Conservation (phyloP, 352 stramenopile species). For the Globisporangium irregulare region DNA sequence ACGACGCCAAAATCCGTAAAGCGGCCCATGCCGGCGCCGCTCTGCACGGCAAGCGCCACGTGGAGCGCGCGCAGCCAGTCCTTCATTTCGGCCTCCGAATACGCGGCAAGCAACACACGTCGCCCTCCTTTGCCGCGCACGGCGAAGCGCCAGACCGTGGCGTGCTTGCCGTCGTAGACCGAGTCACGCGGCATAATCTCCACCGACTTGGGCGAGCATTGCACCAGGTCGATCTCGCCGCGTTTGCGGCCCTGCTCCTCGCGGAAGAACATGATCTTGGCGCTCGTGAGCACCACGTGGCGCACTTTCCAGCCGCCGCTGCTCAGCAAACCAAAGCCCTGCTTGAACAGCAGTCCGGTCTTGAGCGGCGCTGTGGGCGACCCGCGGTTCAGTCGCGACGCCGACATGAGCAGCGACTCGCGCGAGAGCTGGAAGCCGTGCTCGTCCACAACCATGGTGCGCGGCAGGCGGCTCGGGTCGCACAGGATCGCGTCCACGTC, state of each 20-base stretch:
- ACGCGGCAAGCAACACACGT: conserved; percentile 69
- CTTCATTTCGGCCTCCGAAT: conserved; percentile 83
- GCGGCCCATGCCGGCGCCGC: conserved; percentile 39
- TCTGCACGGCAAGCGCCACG: conserved; percentile 60
- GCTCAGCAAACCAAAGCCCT: conserved; percentile 52
- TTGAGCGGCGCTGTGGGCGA: conserved; percentile 46
- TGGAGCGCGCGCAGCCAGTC: conserved; percentile 80
- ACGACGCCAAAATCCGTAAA: conserved; percentile 66
- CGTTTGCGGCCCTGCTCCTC: conserved; percentile 68
- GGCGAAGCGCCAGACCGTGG: conserved; percentile 82
- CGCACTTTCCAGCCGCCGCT: conserved; percentile 77
- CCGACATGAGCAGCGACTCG: conserved; percentile 48
- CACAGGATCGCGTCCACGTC: conserved; percentile 65
- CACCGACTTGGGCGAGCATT: conserved; percentile 60
- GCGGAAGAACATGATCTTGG: conserved; percentile 68
- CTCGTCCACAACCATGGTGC: conserved; percentile 69
- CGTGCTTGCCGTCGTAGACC: conserved; percentile 65
- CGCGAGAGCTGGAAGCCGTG: conserved; percentile 55
- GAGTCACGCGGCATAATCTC: conserved; percentile 84
- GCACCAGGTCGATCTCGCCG: conserved; percentile 70
- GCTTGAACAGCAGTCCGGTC: conserved; percentile 70
- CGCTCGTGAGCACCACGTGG: conserved; percentile 59
- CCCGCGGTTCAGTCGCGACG: conserved; percentile 29
- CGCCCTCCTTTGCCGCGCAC: conserved; percentile 56
- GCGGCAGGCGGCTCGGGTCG: conserved; percentile 46